Base-by-base conservation (phyloP, 2,329 filamentous ascomycete genomes). In the Diplocarpon mali region DNA sequence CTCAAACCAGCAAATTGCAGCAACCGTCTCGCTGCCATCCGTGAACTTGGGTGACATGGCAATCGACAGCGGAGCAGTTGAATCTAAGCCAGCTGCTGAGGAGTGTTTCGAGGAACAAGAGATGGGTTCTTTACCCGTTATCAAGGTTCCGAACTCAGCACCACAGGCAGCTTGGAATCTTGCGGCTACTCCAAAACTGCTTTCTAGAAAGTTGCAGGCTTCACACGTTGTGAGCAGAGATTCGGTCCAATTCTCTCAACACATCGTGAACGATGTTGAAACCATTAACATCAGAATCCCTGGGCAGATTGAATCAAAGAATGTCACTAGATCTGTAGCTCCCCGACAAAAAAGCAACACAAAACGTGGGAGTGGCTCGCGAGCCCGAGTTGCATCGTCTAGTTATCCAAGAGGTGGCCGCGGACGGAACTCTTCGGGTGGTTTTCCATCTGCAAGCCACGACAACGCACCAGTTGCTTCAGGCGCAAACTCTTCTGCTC, bases 51-150 rank as follows among this genome's bases (percentile, higher is more conserved):
- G 46, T 10, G 48, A 57, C 39, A 43, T 54, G 5, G 67, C 58
- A 14, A 60, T 62, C 24, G 67, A 68, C 38, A 64, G 67, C 44
- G 66, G 66, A 38, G 68, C 70, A 27, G 60, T 72, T 15, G 70
- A 69, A 13, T 78, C 78, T 3, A 84, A 81, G 57, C 77, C 78
- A 38, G 82, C 86, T 65, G 82, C 83, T 5, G 83, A 87, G 51
- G 80, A 85, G 49, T 85, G 85, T 52, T 89, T 89, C 52, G 84
- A 86, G 58, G 82, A 87, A 57, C 82, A 85, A 57, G 83, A 88
- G 61, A 84, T 84, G 68, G 83, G 83, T 3, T 88, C 83, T 7
- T 65, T 86, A n/a, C 83, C 83, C 0, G 71, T 75, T 16, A 77
- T 88, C 17, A 75, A 73, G 44, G 65, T 88, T n/a, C 83, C 83